Evolutionary conservation across 2,329 filamentous ascomycete genomes (phyloP), one percentile per base, ranked within the genome.

Genomic region (Ophioceras dolichostomum): DNA sequence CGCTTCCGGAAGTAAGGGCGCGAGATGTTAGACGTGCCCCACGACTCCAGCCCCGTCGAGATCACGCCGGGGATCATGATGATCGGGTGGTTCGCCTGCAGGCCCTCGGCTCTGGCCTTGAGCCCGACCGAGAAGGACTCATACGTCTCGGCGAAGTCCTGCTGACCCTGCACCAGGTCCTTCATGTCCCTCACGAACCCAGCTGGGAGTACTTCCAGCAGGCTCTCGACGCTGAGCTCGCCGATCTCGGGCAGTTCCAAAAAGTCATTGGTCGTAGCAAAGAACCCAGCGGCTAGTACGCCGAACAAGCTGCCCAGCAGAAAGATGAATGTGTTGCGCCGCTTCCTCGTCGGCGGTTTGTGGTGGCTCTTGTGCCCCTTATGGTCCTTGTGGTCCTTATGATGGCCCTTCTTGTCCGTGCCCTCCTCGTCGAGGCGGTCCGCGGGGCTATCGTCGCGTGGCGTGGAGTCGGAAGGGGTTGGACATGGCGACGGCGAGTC

Each of bases 51-150:
- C 1, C 91, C 91, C 0, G 91, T 96, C 0, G 91, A 96, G 47
- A 98, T 98, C 41, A 98, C 91, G 4, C 91, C 91, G 0, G 91
- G 91, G 9, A 98, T 79, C 89, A 98, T 96, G 45, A 98, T 83
- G 43, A 98, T 79, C 1, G 91, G 86, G 49, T 95, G 87, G 41
- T 83, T 72, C 13, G 84, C 89, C 34, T 71, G 58, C 14, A 96
- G 69, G 2, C 93, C 93, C 55, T 95, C 83, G 4, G 78, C 65
- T 28, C 78, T 78, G 16, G 88, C 80, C 50, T 93, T 83, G 21
- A 91, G 62, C 5, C 91, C 93, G 33, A 96, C 83, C 1, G 87
- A 76, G 53, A 98, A 98, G 5, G 88, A 84, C 62, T 98, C 91
- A 60, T 94, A 94, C 50, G 82, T 83, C 45, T 94, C 80, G 31